Conservation (phyloP, 2,329 filamentous ascomycete genomes). For the Phoma herbarum region DNA sequence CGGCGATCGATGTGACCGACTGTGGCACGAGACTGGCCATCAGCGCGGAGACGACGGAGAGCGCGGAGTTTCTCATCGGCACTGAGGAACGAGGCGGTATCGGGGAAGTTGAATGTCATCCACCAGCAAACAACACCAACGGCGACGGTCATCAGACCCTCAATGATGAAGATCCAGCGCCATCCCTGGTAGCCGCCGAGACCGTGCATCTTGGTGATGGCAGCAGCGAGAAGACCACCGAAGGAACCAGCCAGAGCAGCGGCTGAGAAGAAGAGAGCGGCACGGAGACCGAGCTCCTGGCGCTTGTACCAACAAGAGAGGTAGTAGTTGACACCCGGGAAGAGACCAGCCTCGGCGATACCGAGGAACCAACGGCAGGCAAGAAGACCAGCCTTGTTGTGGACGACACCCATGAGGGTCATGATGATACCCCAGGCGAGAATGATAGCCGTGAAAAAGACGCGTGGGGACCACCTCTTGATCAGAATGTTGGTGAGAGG, state of each 20-base stretch:
- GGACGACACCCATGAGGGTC: conserved; percentile 59
- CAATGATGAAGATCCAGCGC: conserved; percentile 53
- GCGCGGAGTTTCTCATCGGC: conserved; percentile 64
- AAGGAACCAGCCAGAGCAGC: conserved; percentile 68
- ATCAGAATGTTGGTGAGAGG: conserved; percentile 69
- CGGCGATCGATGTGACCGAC: conserved; percentile 47
- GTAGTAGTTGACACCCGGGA: conserved; percentile 60
- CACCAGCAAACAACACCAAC: conserved; percentile 56
- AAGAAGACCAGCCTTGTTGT: conserved; percentile 49
- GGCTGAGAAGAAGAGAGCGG: conserved; percentile 68
- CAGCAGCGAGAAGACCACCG: conserved; percentile 65
- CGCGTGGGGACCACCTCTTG: conserved; percentile 64
- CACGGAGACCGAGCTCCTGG: conserved; percentile 61
- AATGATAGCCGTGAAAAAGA: conserved; percentile 58
- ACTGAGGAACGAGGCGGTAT: conserved; percentile 66
- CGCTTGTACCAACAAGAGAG: conserved; percentile 66
- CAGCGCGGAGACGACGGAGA: conserved; percentile 70
- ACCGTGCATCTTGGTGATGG: conserved; percentile 68
- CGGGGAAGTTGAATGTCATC: conserved; percentile 72
- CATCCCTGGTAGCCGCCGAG: conserved; percentile 56
- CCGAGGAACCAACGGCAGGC: conserved; percentile 51
- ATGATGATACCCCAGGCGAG: conserved; percentile 58
- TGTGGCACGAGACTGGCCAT: conserved; percentile 74
- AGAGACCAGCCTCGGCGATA: conserved; percentile 51
- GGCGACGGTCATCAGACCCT: conserved; percentile 49